Conservation (phyloP, 176 grass and related monocot genomes). For the Avena insularis region DNA sequence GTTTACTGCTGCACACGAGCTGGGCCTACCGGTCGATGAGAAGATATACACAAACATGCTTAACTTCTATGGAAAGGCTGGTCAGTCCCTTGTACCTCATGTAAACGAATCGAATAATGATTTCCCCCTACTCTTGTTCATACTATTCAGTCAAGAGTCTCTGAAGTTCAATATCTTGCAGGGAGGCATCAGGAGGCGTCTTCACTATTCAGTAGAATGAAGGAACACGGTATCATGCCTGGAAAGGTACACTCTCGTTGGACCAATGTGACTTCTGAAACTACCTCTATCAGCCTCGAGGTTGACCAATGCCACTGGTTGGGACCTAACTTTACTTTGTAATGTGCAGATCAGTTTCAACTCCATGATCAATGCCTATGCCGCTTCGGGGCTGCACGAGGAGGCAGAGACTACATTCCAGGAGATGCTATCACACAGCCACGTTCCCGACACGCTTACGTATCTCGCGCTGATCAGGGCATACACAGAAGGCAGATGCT, state of each 20-base stretch:
- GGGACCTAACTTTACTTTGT: neutral
- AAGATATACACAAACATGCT: slow-evolving; percentile 76
- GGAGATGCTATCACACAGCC: slow-evolving; percentile 61
- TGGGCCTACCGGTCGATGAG: slow-evolving; percentile 62
- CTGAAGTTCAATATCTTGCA: slow-evolving; percentile 38
- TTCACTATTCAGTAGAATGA: slow-evolving; percentile 80
- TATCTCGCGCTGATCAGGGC: slow-evolving; percentile 71
- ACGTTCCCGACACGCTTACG: slow-evolving; percentile 63
- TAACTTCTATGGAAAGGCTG: slow-evolving; percentile 84
- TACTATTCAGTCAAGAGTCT: neutral
- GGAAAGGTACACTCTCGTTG: slow-evolving; percentile 60
- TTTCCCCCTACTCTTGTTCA: neutral
- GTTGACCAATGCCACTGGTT: neutral
- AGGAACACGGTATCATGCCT: slow-evolving; percentile 79
- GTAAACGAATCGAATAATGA: too few species aligned
- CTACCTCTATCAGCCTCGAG: neutral
- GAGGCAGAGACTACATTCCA: slow-evolving; percentile 67
- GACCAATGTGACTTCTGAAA: neutral
- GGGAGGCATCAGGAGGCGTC: slow-evolving; percentile 56
- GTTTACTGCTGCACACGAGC: slow-evolving; percentile 66
- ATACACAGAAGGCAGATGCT: slow-evolving; percentile 55
- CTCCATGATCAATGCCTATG: slow-evolving; percentile 83
- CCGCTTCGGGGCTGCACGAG: slow-evolving; percentile 57
- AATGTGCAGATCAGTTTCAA: slow-evolving; percentile 89
- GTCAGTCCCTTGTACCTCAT: neutral